Evolutionary conservation across 1,139 yeast species (phyloP).

Genomic region (Yarrowia galli): DNA sequence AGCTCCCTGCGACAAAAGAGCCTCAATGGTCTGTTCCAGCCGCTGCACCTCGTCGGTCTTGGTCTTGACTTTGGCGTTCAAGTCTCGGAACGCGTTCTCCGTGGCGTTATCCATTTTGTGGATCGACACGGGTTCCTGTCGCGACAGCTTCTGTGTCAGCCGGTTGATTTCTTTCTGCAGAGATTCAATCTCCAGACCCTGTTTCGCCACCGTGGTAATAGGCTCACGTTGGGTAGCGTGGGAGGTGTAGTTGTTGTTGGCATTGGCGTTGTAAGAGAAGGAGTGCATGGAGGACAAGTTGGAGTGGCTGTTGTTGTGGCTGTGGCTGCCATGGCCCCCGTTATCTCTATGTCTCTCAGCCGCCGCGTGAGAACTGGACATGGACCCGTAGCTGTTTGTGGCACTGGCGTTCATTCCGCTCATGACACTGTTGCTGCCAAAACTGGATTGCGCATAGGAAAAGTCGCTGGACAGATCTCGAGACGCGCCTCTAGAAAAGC

Average conservation of each 20-base stretch:
- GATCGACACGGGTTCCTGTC: conserved; percentile 25
- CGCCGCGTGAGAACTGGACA: not conserved
- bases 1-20: conserved; percentile 34
- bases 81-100: conserved; percentile 39
- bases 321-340: no score
- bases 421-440: conserved; percentile 13
- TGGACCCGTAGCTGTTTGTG: conserved; percentile 16
- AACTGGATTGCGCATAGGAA: conserved; percentile 17
- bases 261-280: not conserved
- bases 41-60: conserved; percentile 6
- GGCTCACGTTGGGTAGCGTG: not conserved
- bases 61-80: conserved; percentile 38
- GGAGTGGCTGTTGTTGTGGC: no score
- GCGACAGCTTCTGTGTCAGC: conserved; percentile 14
- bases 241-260: not conserved
- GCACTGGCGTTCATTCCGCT: not conserved
- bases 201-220: conserved; percentile 12
- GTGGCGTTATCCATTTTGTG: conserved; percentile 15
- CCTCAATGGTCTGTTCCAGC: conserved; percentile 12
- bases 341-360: conserved; percentile 15
- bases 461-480: conserved; percentile 10
- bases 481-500: conserved; percentile 17
- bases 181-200: conserved; percentile 26
- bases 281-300: not conserved
- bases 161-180: conserved; percentile 9